Evolutionary conservation across 495 filamentous ascomycete genomes (phyloP).

Genomic region (Diplogelasinospora grovesii): DNA sequence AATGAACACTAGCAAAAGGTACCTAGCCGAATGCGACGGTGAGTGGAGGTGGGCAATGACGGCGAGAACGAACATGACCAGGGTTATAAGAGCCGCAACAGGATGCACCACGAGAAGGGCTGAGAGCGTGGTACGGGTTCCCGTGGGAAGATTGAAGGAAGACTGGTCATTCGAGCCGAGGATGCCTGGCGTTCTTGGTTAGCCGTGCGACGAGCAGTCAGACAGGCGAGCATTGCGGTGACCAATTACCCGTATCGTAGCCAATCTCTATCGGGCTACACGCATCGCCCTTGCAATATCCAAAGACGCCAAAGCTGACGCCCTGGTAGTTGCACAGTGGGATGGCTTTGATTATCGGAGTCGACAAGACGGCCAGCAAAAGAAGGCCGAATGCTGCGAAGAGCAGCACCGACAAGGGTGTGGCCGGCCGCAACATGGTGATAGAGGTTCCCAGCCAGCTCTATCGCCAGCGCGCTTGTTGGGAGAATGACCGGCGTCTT

Average conservation of each 20-base stretch:
- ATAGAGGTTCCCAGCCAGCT: background rate
- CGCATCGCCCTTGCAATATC: conserved; percentile 59
- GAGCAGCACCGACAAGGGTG: conserved; percentile 80
- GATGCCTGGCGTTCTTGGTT: conserved; percentile 26
- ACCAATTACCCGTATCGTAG: conserved; percentile 71
- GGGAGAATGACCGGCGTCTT: conserved; percentile 22
- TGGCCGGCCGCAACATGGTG: conserved; percentile 78
- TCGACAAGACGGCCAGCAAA: conserved; percentile 83
- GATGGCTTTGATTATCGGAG: conserved; percentile 80
- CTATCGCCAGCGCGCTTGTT: background rate
- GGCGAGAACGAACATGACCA: conserved; percentile 77
- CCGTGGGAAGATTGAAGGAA: conserved; percentile 68
- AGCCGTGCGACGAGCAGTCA: conserved; percentile 2
- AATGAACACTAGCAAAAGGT: conserved; percentile 76
- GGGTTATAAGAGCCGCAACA: conserved; percentile 76
- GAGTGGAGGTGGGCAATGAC: conserved; percentile 78
- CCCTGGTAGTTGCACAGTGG: conserved; percentile 70
- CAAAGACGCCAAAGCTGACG: conserved; percentile 87
- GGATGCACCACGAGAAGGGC: conserved; percentile 89
- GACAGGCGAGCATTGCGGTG: background rate
- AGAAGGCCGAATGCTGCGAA: conserved; percentile 79
- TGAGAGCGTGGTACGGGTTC: conserved; percentile 77
- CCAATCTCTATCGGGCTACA: conserved; percentile 77
- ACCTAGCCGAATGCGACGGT: conserved; percentile 89
- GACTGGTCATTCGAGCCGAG: conserved; percentile 23